Evolutionary conservation across 2,329 filamentous ascomycete genomes (phyloP), one percentile per base, ranked within the genome.

Genomic region (Penicillium olsonii): DNA sequence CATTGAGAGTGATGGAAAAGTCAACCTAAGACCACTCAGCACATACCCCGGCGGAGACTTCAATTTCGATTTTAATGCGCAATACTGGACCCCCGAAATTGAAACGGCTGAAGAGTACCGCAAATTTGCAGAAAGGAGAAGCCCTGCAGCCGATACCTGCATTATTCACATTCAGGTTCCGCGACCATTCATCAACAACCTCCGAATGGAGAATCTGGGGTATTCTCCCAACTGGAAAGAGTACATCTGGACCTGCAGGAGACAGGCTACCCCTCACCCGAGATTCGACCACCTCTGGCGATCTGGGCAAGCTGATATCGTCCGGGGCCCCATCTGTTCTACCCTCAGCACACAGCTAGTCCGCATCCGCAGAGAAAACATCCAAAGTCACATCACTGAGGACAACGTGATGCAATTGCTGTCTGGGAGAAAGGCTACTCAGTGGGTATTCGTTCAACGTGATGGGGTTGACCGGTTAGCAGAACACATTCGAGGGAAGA

Each of bases 401-500:
- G 43, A 37, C 33, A 12, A 45, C 18, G 34, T 40, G n/a, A 46
- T 46, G 27, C 26, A 37, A 18, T 40, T 46, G 18, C 44, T 2
- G 18, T 35, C 37, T 41, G 44, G 44, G 20, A 41, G 15, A 24
- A 34, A 24, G 44, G 44, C 27, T 1, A 10, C 19, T 20, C 44
- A 41, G 37, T 46, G 27, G 37, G 26, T 26, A 9, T 40, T 46
- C 15, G 14, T 39, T 33, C 43, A 46, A 40, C 7, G 2, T 11
- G 35, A 39, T 26, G 11, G 14, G 19, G 34, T 34, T 12, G 2
- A 22, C 40, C 37, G 18, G 27, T 33, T 34, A 24, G 44, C 37
- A 26, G 37, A 40, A 40, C 22, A 46, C 4, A 40, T 46, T 34
- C 26, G 37, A 33, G 44, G 37, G n/a, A 40, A 46, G 44, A 35